phyloP scores from a whole-genome alignment of 2,329 filamentous ascomycete species.

The Hymenoscyphus linearis region DNA sequence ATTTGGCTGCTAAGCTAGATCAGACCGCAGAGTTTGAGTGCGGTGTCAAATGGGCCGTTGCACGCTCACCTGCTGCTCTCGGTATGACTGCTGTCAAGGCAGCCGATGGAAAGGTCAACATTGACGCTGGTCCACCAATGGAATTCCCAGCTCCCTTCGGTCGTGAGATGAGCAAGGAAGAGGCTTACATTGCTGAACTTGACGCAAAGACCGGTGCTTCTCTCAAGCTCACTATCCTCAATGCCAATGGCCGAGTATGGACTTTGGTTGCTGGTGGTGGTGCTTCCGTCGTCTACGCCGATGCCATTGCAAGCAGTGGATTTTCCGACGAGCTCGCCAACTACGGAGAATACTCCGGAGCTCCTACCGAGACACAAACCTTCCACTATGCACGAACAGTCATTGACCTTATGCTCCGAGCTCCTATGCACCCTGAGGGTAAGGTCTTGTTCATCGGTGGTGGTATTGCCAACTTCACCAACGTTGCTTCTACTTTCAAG shows the following conservation, averaged over 20 bases:
- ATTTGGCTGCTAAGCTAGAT: conserved; percentile 96
- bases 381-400: conserved; percentile 99
- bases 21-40: conserved; percentile 99
- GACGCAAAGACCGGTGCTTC: conserved; percentile 99
- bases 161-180: conserved; percentile 97
- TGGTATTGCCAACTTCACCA: conserved; percentile 99
- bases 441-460: conserved; percentile 99
- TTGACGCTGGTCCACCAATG: conserved; percentile 96
- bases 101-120: conserved; percentile 71
- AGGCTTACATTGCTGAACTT: conserved; percentile 97
- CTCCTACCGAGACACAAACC: conserved; percentile 96
- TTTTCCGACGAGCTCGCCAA: conserved; percentile 97
- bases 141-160: conserved; percentile 99
- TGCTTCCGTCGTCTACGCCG: conserved; percentile 98
- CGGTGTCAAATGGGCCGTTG: conserved; percentile 97
- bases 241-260: conserved; percentile 89
- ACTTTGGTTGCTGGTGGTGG: conserved; percentile 98
- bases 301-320: conserved; percentile 93
- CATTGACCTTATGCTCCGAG: conserved; percentile 93
- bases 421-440: conserved; percentile 77
- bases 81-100: conserved; percentile 67
- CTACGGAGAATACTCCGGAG: conserved; percentile 99
- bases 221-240: conserved; percentile 95
- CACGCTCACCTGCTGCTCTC: conserved; percentile 81
- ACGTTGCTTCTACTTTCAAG: conserved; percentile 99